Percentiles rank a stretch among this genome's conserved stretches.
Conservation (phyloP, 495 filamentous ascomycete species). For the Penicillium argentinense region DNA sequence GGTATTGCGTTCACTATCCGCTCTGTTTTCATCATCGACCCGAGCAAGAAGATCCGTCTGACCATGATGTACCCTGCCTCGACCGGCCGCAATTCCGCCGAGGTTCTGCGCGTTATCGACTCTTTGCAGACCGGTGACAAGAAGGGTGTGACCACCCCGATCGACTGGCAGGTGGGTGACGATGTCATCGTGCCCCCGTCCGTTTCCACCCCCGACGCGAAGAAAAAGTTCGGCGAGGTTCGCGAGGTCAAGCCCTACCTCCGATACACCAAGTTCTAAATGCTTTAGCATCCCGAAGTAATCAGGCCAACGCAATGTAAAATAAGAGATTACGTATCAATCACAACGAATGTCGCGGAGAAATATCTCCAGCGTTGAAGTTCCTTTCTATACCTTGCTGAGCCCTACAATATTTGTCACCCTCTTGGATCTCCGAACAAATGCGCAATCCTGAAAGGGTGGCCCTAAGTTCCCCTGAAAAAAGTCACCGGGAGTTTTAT, state of each 20-base stretch:
- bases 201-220: slow-evolving; percentile 83
- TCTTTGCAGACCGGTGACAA: slow-evolving; percentile 97
- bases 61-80: slow-evolving; percentile 97
- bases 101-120: slow-evolving; percentile 93
- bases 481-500: too few relatives aligned
- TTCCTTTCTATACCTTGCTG: too few relatives aligned
- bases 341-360: too few relatives aligned
- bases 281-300: background rate
- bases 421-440: too few relatives aligned
- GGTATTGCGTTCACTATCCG: slow-evolving; percentile 98
- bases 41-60: slow-evolving; percentile 94
- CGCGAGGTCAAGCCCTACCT: slow-evolving; percentile 90
- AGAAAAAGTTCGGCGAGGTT: slow-evolving; percentile 87
- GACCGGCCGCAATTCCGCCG: slow-evolving; percentile 93
- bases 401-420: too few relatives aligned
- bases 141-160: slow-evolving; percentile 88
- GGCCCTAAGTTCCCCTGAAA: too few relatives aligned
- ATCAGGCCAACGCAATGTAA: slow-evolving; percentile 1
- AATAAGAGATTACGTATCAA: slow-evolving; percentile 2
- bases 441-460: too few relatives aligned
- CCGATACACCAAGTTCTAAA: slow-evolving; percentile 27
- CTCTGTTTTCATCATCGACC: slow-evolving; percentile 98
- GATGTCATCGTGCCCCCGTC: slow-evolving; percentile 95
- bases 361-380: too few relatives aligned
- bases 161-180: slow-evolving; percentile 87